Base-by-base conservation (phyloP, 495 filamentous ascomycete species). In the Sabuloglossum arenarium region DNA sequence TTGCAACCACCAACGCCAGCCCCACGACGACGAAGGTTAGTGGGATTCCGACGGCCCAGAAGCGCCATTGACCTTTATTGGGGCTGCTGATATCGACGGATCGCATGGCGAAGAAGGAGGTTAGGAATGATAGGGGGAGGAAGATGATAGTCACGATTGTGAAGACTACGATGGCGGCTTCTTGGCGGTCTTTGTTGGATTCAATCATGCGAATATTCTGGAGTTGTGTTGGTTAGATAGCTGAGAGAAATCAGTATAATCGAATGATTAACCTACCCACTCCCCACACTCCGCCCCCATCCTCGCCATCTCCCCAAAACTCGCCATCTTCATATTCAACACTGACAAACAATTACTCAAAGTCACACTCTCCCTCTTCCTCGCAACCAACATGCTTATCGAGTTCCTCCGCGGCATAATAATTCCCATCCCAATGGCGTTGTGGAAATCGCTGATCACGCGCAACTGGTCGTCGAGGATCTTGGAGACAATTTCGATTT, bases 81-180 rank as follows among this genome's bases (percentile, higher is more conserved):
- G 62, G 63, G 25, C 61, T 57, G 21, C 63, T 54, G n/a, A 65
- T 62, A 45, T 65, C 63, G 23, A 30, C 39, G 5, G 61, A 61
- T 25, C 63, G 63, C 56, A 71, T 69, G 49, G 66, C 66, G 21
- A 69, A 67, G 57, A 69, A 62, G 31, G 58, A 51, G n/a, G 66
- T 63, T 10, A 71, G 66, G 58, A 69, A 71, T 0, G 70, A 68
- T 42, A 71, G 47, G 10, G 68, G 70, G 42, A 72, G 58, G 59
- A 72, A 71, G 19, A 72, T 55, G 60, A 71, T 69, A 1, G 65
- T 66, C 21, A 72, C 62, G 45, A 64, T 60, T 8, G 70, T 71
- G 56, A 72, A 58, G 16, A 66, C 65, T 54, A 67, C 64, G 59
- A 72, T 71, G 56, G 61, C 61, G 10, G 50, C 53, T 19, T 62